Evolutionary conservation across 768 basidiomycete species (phyloP).

Genomic region (Kwoniella newhampshirensis): DNA sequence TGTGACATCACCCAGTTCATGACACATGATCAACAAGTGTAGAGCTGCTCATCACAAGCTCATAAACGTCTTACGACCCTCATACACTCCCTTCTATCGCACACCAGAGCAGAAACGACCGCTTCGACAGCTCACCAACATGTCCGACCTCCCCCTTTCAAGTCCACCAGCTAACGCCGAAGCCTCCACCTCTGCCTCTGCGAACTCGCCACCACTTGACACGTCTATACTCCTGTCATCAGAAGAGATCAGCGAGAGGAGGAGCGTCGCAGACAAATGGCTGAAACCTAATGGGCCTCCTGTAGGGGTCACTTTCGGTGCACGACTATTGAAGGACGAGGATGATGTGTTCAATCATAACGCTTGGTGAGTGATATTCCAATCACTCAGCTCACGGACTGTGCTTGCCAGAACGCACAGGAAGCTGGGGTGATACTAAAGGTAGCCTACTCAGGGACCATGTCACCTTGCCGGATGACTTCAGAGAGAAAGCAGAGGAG

Average conservation of each 20-base stretch:
- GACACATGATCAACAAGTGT: background rate
- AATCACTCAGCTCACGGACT: too few species aligned
- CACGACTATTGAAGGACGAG: constrained; percentile 40
- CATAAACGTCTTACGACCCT: background rate
- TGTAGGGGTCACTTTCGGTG: constrained; percentile 46
- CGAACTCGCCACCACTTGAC: background rate
- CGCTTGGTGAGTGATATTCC: constrained; percentile 59
- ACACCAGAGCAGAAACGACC: background rate
- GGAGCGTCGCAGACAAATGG: constrained; percentile 43
- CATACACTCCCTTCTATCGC: background rate
- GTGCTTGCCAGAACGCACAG: background rate
- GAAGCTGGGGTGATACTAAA: too few species aligned
- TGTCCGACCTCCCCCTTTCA: background rate
- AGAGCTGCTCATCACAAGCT: background rate
- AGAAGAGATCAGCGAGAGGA: background rate
- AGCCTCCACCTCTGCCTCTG: constrained; percentile 3
- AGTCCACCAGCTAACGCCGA: background rate
- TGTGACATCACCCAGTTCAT: too few species aligned
- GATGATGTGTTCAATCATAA: constrained; percentile 50
- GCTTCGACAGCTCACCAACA: background rate
- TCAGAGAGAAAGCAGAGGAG: constrained; percentile 67
- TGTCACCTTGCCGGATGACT: constrained; percentile 61
- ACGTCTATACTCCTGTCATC: background rate
- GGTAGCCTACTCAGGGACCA: too few species aligned
- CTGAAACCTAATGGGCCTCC: constrained; percentile 44